Conservation (phyloP, 2,329 filamentous ascomycete species). For the Alternaria arbusti region DNA sequence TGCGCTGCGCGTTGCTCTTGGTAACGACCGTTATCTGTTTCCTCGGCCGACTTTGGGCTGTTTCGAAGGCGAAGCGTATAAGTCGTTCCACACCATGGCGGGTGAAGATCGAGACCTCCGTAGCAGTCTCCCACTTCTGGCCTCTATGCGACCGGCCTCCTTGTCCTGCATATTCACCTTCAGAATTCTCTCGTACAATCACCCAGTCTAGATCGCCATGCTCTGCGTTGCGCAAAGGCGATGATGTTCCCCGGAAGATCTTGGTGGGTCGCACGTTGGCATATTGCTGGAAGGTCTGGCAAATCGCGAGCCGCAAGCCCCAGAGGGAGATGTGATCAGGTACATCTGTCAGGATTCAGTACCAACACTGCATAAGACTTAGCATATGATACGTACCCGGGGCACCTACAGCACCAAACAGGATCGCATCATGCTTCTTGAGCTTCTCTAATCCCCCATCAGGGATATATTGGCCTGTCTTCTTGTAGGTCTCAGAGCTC, state of each 20-base stretch:
- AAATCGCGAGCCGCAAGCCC: conserved; percentile 63
- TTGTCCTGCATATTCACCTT: conserved; percentile 71
- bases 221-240: conserved; percentile 61
- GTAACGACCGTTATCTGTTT: conserved; percentile 69
- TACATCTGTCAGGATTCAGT: conserved; percentile 49
- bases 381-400: conserved; percentile 51
- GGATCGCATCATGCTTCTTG: conserved; percentile 67
- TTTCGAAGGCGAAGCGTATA: conserved; percentile 69
- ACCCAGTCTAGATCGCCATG: conserved; percentile 70
- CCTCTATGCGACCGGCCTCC: conserved; percentile 67
- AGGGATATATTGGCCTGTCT: conserved; percentile 69
- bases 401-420: conserved; percentile 72
- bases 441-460: conserved; percentile 65
- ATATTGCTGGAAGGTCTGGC: conserved; percentile 63
- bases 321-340: conserved; percentile 65
- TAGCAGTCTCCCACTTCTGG: conserved; percentile 65
- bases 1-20: conserved; percentile 70
- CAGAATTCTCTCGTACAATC: conserved; percentile 70
- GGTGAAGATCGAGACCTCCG: conserved; percentile 69
- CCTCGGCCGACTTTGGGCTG: conserved; percentile 61
- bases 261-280: conserved; percentile 66
- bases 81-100: conserved; percentile 65
- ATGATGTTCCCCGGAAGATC: conserved; percentile 65
- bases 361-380: background rate
- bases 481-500: conserved; percentile 71